Evolutionary conservation across 345 rosid genomes (phyloP).

Genomic region (Sisymbrium irio): DNA sequence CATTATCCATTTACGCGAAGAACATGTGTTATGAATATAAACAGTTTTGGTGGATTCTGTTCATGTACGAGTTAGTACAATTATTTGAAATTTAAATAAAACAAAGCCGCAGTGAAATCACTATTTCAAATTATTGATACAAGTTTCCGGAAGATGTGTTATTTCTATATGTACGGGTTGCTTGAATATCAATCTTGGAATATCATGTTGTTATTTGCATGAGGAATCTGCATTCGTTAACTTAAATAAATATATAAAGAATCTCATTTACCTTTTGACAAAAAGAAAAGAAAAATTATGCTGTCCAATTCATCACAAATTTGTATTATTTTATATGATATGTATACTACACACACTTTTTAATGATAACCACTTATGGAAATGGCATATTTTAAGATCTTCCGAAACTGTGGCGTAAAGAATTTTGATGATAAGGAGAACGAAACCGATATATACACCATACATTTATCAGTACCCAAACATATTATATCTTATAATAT

Average conservation of each 20-base stretch:
- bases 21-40: conserved; percentile 21
- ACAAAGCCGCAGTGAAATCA: neutral
- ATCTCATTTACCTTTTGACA: conserved; percentile 13
- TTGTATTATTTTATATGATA: conserved; percentile 16
- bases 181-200: conserved; percentile 30
- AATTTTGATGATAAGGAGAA: conserved; percentile 32
- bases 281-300: neutral
- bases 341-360: conserved; percentile 25
- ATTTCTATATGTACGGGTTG: neutral
- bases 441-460: conserved; percentile 6
- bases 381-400: conserved; percentile 30
- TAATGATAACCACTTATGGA: conserved; percentile 36
- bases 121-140: neutral
- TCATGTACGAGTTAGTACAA: conserved; percentile 23
- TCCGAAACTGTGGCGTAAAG: conserved; percentile 34
- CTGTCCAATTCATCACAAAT: conserved; percentile 6
- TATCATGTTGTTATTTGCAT: conserved; percentile 6
- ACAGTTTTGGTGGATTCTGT: neutral
- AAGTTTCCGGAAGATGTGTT: conserved; percentile 6
- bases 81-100: neutral
- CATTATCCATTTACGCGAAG: neutral
- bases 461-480: conserved; percentile 13
- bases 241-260: neutral
- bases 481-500: conserved; percentile 20
- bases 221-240: neutral